These are phyloP conservation scores for Diplodia sapinea DNA, from an alignment of 2,329 filamentous ascomycete genomes.

Conservation along the genomic window DNA sequence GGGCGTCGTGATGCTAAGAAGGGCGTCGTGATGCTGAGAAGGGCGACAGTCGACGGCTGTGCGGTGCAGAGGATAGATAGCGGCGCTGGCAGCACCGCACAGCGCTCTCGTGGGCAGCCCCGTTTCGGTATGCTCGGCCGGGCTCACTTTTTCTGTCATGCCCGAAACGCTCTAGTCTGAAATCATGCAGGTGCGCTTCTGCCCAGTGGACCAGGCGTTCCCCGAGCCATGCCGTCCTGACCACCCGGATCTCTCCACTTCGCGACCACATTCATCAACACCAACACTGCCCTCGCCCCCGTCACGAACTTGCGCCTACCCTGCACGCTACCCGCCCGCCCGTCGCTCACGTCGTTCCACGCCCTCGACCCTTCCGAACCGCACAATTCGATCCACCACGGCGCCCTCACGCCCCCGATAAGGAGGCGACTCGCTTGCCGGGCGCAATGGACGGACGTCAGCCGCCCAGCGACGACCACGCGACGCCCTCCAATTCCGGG, in stretches of 20 bases:
- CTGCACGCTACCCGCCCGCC: slow-evolving; percentile 12
- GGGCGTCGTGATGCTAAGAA: background rate
- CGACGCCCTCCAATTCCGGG: slow-evolving; percentile 37
- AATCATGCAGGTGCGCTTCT: slow-evolving; percentile 24
- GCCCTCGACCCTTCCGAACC: background rate
- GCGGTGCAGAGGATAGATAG: background rate
- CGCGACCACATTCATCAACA: slow-evolving; percentile 33
- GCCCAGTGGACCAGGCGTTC: slow-evolving; percentile 36
- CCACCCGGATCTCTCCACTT: slow-evolving; percentile 34
- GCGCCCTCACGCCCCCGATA: slow-evolving; percentile 30
- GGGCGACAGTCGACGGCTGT: background rate
- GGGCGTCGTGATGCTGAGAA: background rate
- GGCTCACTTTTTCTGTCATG: slow-evolving; percentile 26
- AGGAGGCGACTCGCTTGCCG: slow-evolving; percentile 31
- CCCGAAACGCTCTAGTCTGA: slow-evolving; percentile 41
- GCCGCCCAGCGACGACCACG: slow-evolving; percentile 41
- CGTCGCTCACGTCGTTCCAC: background rate
- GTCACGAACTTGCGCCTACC: slow-evolving; percentile 10
- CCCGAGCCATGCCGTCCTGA: slow-evolving; percentile 39
- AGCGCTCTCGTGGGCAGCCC: slow-evolving; percentile 18
- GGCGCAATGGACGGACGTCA: slow-evolving; percentile 49
- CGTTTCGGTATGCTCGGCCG: slow-evolving; percentile 20
- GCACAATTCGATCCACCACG: slow-evolving; percentile 33
- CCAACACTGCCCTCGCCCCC: slow-evolving; percentile 36
- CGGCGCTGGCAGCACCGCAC: slow-evolving; percentile 17